phyloP scores from a whole-genome alignment of 2,329 filamentous ascomycete genomes.

The Cladosporium colombiae region DNA sequence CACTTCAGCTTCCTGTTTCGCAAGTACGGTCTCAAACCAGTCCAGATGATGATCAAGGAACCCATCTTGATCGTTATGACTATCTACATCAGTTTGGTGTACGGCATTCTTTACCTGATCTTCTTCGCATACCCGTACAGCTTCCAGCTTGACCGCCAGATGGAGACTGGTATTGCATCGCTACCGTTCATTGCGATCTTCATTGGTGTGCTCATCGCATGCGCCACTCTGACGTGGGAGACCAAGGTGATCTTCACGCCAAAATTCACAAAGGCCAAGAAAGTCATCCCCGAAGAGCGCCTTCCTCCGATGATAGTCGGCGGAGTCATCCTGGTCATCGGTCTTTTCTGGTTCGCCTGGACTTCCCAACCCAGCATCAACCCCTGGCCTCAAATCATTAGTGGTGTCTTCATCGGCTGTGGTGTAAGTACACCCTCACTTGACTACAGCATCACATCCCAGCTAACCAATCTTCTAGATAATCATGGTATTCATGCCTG shows the following conservation, averaged over 20 bases:
- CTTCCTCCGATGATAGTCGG: constrained; percentile 54
- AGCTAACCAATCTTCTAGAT: constrained; percentile 31
- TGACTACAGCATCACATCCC: not conserved
- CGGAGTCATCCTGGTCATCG: constrained; percentile 48
- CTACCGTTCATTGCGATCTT: constrained; percentile 48
- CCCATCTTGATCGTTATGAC: constrained; percentile 53
- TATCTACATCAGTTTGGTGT: constrained; percentile 41
- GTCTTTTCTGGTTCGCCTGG: constrained; percentile 57
- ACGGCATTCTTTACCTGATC: constrained; percentile 45
- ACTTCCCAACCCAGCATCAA: constrained; percentile 48
- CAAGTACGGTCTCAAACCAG: constrained; percentile 46
- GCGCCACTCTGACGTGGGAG: constrained; percentile 17
- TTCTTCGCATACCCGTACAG: constrained; percentile 52
- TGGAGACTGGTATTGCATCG: constrained; percentile 42
- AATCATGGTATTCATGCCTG: constrained; percentile 49
- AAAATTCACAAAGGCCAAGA: constrained; percentile 23
- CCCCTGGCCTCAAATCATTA: constrained; percentile 45
- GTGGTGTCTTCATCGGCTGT: constrained; percentile 45
- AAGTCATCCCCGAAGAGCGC: constrained; percentile 42
- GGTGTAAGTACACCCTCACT: constrained; percentile 1
- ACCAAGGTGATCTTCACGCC: constrained; percentile 26
- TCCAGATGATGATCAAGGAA: constrained; percentile 49
- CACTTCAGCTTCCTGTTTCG: constrained; percentile 19
- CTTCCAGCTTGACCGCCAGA: constrained; percentile 45
- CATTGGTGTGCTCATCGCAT: constrained; percentile 43